Evolutionary conservation across 2,329 filamentous ascomycete species (phyloP).

Genomic region (Periconia macrospinosa): DNA sequence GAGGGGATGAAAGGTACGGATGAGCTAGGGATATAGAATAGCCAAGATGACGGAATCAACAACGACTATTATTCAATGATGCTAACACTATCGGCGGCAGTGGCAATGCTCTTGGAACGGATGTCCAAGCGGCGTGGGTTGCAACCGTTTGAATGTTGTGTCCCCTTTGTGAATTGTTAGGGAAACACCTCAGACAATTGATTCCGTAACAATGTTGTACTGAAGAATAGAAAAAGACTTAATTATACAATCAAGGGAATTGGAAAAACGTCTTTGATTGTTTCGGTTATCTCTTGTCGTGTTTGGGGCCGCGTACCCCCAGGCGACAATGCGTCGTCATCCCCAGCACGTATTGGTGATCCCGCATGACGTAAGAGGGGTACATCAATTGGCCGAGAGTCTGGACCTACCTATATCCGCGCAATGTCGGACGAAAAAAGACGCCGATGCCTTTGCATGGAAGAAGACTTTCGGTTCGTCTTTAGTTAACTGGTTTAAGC

Average conservation of each 20-base stretch:
- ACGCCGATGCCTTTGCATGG: no score
- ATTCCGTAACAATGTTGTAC: no score
- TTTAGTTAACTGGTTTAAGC: no score
- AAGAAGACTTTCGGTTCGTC: no score
- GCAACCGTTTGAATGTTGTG: not conserved
- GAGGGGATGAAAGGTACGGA: slow-evolving; percentile 6
- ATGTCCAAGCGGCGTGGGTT: slow-evolving; percentile 5
- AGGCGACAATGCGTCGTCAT: slow-evolving; percentile 22
- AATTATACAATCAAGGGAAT: no score
- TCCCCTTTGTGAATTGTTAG: not conserved
- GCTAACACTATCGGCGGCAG: slow-evolving; percentile 20
- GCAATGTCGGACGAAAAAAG: no score
- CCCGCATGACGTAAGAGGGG: slow-evolving; percentile 13
- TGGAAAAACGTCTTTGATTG: no score
- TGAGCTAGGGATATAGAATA: not conserved
- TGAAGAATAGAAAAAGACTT: no score
- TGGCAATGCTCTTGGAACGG: slow-evolving; percentile 15
- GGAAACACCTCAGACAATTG: no score
- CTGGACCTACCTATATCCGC: no score
- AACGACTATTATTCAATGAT: slow-evolving; percentile 28
- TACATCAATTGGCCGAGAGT: no score
- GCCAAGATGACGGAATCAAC: not conserved
- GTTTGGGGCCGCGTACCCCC: slow-evolving; percentile 7
- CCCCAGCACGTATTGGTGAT: slow-evolving; percentile 5
- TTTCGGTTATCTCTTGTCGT: no score